These are phyloP conservation scores for Dalbergia oliveri DNA, from an alignment of 306 rosid species.

Conservation along the genomic window DNA sequence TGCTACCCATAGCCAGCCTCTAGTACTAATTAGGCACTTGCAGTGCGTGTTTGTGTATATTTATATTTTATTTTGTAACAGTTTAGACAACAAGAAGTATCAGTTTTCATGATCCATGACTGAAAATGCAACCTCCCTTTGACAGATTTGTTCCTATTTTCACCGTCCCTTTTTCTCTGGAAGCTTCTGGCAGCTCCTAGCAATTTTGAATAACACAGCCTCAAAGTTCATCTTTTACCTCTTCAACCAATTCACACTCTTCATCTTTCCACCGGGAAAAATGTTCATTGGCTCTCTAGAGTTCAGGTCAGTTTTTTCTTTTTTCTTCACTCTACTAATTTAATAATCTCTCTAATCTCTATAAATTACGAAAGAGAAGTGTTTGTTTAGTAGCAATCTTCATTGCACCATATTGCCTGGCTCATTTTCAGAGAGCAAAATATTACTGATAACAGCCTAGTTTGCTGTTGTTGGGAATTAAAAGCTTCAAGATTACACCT, in stretches of 20 bases:
- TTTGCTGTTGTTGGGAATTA: no score
- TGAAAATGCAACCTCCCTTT: slow-evolving; percentile 5
- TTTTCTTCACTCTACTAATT: neutral
- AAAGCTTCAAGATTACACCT: neutral
- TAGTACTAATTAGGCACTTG: neutral
- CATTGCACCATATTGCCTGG: no score
- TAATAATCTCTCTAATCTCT: neutral
- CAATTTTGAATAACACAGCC: neutral
- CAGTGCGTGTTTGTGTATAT: neutral
- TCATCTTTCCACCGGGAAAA: neutral
- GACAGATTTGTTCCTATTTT: slow-evolving; percentile 1
- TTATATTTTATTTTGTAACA: neutral
- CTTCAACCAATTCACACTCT: neutral
- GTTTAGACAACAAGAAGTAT: neutral
- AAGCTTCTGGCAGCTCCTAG: no score
- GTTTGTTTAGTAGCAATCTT: no score
- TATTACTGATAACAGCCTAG: no score
- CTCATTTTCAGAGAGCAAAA: neutral
- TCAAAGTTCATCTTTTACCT: neutral
- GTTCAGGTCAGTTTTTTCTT: neutral
- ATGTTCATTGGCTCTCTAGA: neutral
- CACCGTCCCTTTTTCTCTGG: neutral
- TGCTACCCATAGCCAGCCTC: neutral
- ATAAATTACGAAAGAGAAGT: neutral
- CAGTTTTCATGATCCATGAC: slow-evolving; percentile 15